Conservation (phyloP, 345 rosid genomes). For the Zanthoxylum bungeanum region DNA sequence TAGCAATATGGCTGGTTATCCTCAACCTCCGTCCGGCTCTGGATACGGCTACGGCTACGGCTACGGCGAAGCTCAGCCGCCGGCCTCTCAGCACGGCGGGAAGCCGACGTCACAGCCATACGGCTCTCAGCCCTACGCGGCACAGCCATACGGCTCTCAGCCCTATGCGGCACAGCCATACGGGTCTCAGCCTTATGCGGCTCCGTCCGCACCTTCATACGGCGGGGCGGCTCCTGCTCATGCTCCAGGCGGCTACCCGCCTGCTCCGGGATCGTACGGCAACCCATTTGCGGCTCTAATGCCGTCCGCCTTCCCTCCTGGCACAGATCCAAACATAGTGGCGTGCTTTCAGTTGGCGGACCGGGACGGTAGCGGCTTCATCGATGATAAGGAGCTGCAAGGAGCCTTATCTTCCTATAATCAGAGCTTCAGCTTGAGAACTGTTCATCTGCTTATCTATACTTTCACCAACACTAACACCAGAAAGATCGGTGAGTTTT, state of each 20-base stretch:
- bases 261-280: conserved; percentile 32
- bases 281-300: conserved; percentile 68
- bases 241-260: conserved; percentile 35
- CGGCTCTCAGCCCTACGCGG: too few relatives aligned
- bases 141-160: too few relatives aligned
- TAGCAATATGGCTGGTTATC: conserved; percentile 44
- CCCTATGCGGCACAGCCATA: conserved; percentile 33
- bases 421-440: conserved; percentile 85
- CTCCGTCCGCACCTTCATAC: conserved; percentile 39
- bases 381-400: conserved; percentile 89
- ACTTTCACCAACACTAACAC: conserved; percentile 69
- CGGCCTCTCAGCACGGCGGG: conserved; percentile 29
- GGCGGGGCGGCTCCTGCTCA: conserved; percentile 27
- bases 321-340: conserved; percentile 75
- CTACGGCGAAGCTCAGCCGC: conserved; percentile 17
- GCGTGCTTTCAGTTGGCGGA: conserved; percentile 83
- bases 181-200: conserved; percentile 36
- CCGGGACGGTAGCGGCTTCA: conserved; percentile 81
- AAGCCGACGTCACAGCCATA: conserved; percentile 23
- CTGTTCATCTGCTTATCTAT: conserved; percentile 86
- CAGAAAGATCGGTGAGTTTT: conserved; percentile 65
- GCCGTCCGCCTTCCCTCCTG: conserved; percentile 84
- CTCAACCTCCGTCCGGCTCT: conserved; percentile 39
- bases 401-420: conserved; percentile 73
- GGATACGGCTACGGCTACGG: conserved; percentile 77